Evolutionary conservation across 2,329 filamentous ascomycete species (phyloP), one percentile per base, ranked within the genome.

Genomic region (Corynespora cassiicola): DNA sequence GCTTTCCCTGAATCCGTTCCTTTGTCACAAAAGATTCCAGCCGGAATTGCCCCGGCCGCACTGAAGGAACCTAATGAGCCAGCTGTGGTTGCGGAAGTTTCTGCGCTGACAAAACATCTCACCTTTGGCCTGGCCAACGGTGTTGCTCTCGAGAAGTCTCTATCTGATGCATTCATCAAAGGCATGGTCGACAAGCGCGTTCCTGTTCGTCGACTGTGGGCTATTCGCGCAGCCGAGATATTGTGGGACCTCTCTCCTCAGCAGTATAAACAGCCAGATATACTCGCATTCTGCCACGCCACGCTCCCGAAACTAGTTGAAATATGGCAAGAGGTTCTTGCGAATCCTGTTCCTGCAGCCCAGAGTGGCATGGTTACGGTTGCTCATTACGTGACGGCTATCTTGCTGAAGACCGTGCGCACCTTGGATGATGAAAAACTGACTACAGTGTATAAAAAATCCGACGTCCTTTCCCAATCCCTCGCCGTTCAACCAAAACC

Each of bases 1-100:
- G 75, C 77, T 6, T 44, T 68, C 3, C 54, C 50, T 1, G 73
- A 81, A 27, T 86, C 83, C 2, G 66, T 75, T 8, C 68, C 77
- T 2, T 76, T 87, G 24, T 86, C 88, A 1, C 76, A 79, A 40
- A 87, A 87, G 51, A 77, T 92, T 19, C 78, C 83, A 1, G 72
- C 77, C 32, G 82, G 81, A 6, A 76, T 97, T 42, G 81, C 86
- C 6, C 70, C 82, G 12, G 75, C 90, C 10, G 84, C 87, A 12
- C 72, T 80, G 6, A 96, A 96, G 61, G 94, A 99, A 70, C 85
- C 90, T 6, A 97, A 95, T 56, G 94, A 99, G 66, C 73, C 78
- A 22, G 91, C 91, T 26, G 74, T 96, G 17, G 78, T 81, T 26
- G 84, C 88, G 7, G 90, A 96, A 66, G 83, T 90, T 6, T 77